Evolutionary conservation across 2,329 filamentous ascomycete genomes (phyloP).

Genomic region (Penicillium polonicum): DNA sequence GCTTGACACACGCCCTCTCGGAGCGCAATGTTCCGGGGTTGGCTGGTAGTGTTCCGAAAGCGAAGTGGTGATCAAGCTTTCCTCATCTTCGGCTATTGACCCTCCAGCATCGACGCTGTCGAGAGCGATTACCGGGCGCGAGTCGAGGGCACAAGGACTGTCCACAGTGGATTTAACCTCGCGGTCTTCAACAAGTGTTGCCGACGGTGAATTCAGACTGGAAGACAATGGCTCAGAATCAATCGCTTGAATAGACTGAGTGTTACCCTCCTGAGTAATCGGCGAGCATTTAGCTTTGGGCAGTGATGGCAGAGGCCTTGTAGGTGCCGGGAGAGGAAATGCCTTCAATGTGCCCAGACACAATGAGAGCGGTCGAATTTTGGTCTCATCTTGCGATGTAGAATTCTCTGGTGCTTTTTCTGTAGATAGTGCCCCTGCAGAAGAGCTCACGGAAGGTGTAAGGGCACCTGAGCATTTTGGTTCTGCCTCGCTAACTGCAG

Average conservation of each 20-base stretch:
- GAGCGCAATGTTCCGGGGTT: slow-evolving; percentile 13
- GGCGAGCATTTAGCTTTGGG: slow-evolving; percentile 22
- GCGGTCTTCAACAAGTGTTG: slow-evolving; percentile 10
- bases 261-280: slow-evolving; percentile 10
- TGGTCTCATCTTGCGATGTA: slow-evolving; percentile 5
- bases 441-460: not conserved
- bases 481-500: not conserved
- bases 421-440: not conserved
- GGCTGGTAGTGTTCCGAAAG: slow-evolving; percentile 18
- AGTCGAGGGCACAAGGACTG: slow-evolving; percentile 2
- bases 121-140: slow-evolving; percentile 11
- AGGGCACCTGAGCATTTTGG: slow-evolving; percentile 2
- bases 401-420: not conserved
- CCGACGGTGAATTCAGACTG: slow-evolving; percentile 1
- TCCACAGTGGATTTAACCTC: not conserved
- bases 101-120: slow-evolving; percentile 9
- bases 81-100: slow-evolving; percentile 9
- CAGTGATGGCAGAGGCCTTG: slow-evolving; percentile 34
- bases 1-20: slow-evolving; percentile 16
- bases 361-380: slow-evolving; percentile 24
- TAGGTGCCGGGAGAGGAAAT: slow-evolving; percentile 39
- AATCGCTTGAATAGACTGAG: slow-evolving; percentile 5
- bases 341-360: slow-evolving; percentile 31
- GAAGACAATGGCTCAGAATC: slow-evolving; percentile 2
- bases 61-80: slow-evolving; percentile 2